phyloP scores from a whole-genome alignment of 176 grass and related monocot genomes.

The Cymbopogon citratus region DNA sequence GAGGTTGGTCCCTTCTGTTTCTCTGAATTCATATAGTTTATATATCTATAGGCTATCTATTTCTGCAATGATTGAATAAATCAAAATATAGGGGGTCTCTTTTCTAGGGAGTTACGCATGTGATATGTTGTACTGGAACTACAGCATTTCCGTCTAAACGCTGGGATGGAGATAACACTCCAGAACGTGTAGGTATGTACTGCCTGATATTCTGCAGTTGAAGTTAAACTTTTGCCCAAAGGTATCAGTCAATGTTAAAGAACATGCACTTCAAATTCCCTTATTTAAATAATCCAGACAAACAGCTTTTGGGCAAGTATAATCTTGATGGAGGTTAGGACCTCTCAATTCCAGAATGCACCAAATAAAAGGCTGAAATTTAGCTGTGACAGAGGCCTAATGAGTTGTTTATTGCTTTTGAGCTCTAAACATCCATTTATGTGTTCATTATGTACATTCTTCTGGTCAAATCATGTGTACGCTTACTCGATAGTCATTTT shows the following conservation, averaged over 20 bases:
- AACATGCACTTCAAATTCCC: neutral
- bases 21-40: neutral
- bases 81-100: slow-evolving; percentile 71
- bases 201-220: slow-evolving; percentile 13
- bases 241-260: neutral
- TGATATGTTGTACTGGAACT: slow-evolving; percentile 91
- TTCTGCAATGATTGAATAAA: slow-evolving; percentile 52
- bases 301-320: neutral
- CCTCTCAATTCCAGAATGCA: neutral
- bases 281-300: neutral
- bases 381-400: neutral
- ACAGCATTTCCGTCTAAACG: slow-evolving; percentile 98
- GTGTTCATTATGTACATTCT: neutral
- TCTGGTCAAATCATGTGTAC: neutral
- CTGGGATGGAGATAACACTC: slow-evolving; percentile 94
- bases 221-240: neutral
- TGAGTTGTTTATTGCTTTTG: neutral
- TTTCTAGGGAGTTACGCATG: slow-evolving; percentile 98
- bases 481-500: neutral
- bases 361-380: neutral
- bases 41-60: slow-evolving; percentile 13
- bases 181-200: slow-evolving; percentile 75
- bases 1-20: slow-evolving; percentile 45
- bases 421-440: neutral
- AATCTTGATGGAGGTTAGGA: neutral